phyloP scores from a whole-genome alignment of 1,284 basidiomycete genomes.

The Heterobasidion parviporum region DNA sequence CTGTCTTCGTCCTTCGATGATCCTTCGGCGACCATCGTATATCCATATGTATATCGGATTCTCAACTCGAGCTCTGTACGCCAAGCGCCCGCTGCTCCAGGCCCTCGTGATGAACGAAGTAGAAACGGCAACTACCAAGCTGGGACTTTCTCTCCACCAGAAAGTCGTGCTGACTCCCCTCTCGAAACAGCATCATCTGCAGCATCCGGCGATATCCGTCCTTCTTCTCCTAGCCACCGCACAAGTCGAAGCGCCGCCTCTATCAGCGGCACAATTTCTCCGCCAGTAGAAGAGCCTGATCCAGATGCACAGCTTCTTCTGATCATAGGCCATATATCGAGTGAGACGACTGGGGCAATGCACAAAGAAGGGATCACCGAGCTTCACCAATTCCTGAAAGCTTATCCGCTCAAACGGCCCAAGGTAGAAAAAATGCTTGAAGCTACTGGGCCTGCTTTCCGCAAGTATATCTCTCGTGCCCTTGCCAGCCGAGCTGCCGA shows the following conservation, averaged over 20 bases:
- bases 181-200: slow-evolving; percentile 48
- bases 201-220: slow-evolving; percentile 42
- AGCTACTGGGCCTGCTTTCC: slow-evolving; percentile 73
- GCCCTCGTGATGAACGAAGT: slow-evolving; percentile 27
- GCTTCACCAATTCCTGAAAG: slow-evolving; percentile 89
- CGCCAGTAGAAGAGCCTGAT: slow-evolving; percentile 64
- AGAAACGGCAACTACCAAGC: slow-evolving; percentile 23
- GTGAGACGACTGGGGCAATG: slow-evolving; percentile 75
- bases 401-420: slow-evolving; percentile 80
- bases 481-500: slow-evolving; percentile 78
- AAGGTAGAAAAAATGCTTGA: slow-evolving; percentile 83
- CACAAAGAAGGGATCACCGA: slow-evolving; percentile 93
- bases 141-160: slow-evolving; percentile 33
- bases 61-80: slow-evolving; percentile 56
- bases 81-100: slow-evolving; percentile 17
- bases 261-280: slow-evolving; percentile 36
- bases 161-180: slow-evolving; percentile 57
- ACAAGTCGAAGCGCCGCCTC: slow-evolving; percentile 63
- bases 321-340: slow-evolving; percentile 88
- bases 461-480: slow-evolving; percentile 79
- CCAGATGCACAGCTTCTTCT: slow-evolving; percentile 71
- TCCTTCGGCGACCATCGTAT: slow-evolving; percentile 75
- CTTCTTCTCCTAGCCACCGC: slow-evolving; percentile 50
- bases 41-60: slow-evolving; percentile 82
- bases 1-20: slow-evolving; percentile 74